Evolutionary conservation across 768 basidiomycete genomes (phyloP).

Genomic region (Clitopilus passeckerianus): DNA sequence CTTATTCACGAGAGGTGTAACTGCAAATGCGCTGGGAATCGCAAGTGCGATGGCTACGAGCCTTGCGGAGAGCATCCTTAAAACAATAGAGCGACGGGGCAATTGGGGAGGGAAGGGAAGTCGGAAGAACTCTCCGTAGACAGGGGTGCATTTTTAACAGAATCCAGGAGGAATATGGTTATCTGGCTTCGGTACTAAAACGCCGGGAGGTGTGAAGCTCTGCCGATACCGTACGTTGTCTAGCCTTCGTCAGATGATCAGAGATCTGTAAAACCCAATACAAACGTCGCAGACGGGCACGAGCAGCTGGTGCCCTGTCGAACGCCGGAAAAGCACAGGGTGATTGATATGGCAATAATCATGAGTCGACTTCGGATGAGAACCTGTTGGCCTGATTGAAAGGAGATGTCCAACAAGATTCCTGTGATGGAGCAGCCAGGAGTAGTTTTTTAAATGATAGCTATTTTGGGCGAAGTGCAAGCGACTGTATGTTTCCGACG

Average conservation of each 20-base stretch:
- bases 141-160: background rate
- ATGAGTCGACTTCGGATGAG: background rate
- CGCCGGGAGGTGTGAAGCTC: background rate
- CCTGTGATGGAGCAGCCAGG: background rate
- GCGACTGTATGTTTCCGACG: background rate
- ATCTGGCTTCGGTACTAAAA: background rate
- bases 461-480: background rate
- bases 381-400: background rate
- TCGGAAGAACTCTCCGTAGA: background rate
- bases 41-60: background rate
- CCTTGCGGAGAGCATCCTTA: background rate
- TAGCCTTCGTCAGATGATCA: background rate
- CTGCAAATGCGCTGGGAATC: constrained; percentile 25
- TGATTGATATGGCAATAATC: background rate
- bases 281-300: background rate
- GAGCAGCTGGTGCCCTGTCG: background rate
- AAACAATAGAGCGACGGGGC: background rate
- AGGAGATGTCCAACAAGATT: background rate
- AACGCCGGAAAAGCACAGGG: background rate
- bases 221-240: background rate
- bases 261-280: background rate
- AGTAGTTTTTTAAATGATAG: background rate
- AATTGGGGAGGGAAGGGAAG: background rate
- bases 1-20: constrained; percentile 36
- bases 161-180: background rate